Conservation (phyloP, 495 filamentous ascomycete species). For the Thermochaetoides thermophila region DNA sequence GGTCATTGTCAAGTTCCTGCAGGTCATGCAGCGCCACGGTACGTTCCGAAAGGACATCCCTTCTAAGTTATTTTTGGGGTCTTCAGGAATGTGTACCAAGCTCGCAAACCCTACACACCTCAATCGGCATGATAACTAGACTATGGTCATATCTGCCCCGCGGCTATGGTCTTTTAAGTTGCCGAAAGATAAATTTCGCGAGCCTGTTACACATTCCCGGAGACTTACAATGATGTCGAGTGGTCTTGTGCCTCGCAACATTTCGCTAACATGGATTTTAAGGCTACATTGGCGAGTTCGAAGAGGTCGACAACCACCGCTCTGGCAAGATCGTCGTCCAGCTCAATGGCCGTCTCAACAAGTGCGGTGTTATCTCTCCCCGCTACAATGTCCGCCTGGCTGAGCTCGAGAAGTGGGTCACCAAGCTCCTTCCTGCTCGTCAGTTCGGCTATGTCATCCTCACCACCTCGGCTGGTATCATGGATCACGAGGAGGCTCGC, state of each 20-base stretch:
- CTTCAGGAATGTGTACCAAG: too few species aligned
- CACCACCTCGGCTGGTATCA: slow-evolving; percentile 96
- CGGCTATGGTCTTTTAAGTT: slow-evolving; percentile 98
- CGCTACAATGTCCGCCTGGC: slow-evolving; percentile 95
- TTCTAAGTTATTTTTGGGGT: too few species aligned
- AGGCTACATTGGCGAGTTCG: slow-evolving; percentile 99
- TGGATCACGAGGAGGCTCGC: slow-evolving; percentile 99
- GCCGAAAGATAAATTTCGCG: slow-evolving; percentile 67
- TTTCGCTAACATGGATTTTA: slow-evolving; percentile 37
- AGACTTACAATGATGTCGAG: slow-evolving; percentile 52
- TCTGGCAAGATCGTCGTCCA: slow-evolving; percentile 97
- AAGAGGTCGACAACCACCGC: slow-evolving; percentile 98
- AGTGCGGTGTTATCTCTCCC: slow-evolving; percentile 96
- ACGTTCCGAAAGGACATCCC: too few species aligned
- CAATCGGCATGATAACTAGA: slow-evolving; percentile 99
- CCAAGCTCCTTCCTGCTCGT: slow-evolving; percentile 95
- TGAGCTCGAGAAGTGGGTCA: slow-evolving; percentile 98
- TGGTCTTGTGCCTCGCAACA: slow-evolving; percentile 92
- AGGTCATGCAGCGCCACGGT: slow-evolving; percentile 99
- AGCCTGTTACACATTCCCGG: slow-evolving; percentile 92
- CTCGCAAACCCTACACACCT: slow-evolving; percentile 13
- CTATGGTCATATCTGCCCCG: slow-evolving; percentile 60
- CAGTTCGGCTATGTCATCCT: slow-evolving; percentile 99
- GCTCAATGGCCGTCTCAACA: slow-evolving; percentile 93
- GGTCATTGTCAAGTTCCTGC: slow-evolving; percentile 98